Conservation (phyloP, 192 early-diverging fungal species). For the Backusella circina region DNA sequence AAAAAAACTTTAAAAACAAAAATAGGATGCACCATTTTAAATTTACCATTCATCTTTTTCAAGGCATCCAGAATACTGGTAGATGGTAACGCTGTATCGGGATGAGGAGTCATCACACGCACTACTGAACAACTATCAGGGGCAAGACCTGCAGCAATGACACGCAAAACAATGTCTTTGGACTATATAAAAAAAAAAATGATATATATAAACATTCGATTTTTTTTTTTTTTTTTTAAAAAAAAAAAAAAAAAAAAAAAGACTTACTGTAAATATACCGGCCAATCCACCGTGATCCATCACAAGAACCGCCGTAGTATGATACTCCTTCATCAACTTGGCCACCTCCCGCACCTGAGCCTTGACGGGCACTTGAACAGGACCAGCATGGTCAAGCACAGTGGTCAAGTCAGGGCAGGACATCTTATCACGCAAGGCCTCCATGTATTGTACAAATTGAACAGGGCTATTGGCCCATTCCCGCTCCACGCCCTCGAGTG, state of each 20-base stretch:
- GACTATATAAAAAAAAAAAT: slow-evolving; percentile 55
- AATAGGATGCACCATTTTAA: not conserved
- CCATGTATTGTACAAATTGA: slow-evolving; percentile 66
- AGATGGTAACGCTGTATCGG: slow-evolving; percentile 63
- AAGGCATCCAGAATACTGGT: slow-evolving; percentile 76
- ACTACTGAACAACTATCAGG: slow-evolving; percentile 86
- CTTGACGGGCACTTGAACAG: slow-evolving; percentile 57
- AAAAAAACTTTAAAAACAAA: not conserved
- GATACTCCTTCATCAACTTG: slow-evolving; percentile 65
- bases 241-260: not conserved
- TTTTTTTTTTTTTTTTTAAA: no score
- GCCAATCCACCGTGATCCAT: slow-evolving; percentile 68
- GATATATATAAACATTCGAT: not conserved
- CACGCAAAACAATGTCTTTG: slow-evolving; percentile 82
- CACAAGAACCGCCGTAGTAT: slow-evolving; percentile 70
- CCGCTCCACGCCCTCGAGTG: slow-evolving; percentile 72
- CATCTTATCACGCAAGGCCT: slow-evolving; percentile 71
- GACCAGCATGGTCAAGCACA: slow-evolving; percentile 63
- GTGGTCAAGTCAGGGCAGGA: slow-evolving; percentile 85
- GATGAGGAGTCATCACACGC: slow-evolving; percentile 92
- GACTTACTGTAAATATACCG: slow-evolving; percentile 67
- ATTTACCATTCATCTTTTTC: slow-evolving; percentile 69
- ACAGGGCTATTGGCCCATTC: slow-evolving; percentile 64
- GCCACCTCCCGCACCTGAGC: slow-evolving; percentile 70
- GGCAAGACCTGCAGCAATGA: slow-evolving; percentile 78